These are phyloP conservation scores for Kuraishia cidri DNA, from an alignment of 805 yeast species.

Conservation along the genomic window DNA sequence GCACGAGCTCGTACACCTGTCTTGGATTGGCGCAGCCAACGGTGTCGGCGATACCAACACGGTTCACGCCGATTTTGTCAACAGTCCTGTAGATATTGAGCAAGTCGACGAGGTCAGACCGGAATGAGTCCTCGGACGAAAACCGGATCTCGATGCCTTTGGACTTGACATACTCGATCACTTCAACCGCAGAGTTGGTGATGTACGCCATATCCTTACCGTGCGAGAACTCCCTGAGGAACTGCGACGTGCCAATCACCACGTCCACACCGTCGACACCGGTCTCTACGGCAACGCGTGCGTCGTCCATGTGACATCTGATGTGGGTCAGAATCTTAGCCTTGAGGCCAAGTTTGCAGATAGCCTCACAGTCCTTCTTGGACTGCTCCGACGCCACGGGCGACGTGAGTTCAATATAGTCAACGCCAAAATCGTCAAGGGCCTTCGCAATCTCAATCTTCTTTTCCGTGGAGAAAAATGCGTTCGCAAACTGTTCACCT, in stretches of 20 bases:
- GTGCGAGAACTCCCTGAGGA: constrained; percentile 88
- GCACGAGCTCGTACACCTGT: constrained; percentile 93
- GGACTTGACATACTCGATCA: constrained; percentile 92
- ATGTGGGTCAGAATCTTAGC: constrained; percentile 95
- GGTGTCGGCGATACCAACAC: constrained; percentile 99
- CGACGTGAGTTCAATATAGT: constrained; percentile 93
- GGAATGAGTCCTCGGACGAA: constrained; percentile 94
- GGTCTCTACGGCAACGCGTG: constrained; percentile 92
- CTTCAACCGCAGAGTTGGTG: constrained; percentile 93
- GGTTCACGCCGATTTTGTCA: constrained; percentile 94
- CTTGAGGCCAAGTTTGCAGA: constrained; percentile 92
- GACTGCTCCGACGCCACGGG: constrained; percentile 98
- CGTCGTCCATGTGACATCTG: constrained; percentile 99
- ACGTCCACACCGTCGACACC: constrained; percentile 99
- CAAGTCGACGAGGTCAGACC: constrained; percentile 92
- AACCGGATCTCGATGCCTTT: constrained; percentile 96
- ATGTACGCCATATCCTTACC: constrained; percentile 99
- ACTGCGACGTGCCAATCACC: constrained; percentile 95
- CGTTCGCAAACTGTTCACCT: constrained; percentile 98
- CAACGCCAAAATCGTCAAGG: constrained; percentile 95
- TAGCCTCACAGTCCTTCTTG: constrained; percentile 91
- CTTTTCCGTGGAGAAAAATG: constrained; percentile 89
- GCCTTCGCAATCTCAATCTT: constrained; percentile 97
- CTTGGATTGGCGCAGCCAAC: constrained; percentile 99
- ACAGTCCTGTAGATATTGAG: constrained; percentile 94